These are phyloP conservation scores for Tribonema minus DNA, from an alignment of 108 stramenopile genomes.

Conservation along the genomic window DNA sequence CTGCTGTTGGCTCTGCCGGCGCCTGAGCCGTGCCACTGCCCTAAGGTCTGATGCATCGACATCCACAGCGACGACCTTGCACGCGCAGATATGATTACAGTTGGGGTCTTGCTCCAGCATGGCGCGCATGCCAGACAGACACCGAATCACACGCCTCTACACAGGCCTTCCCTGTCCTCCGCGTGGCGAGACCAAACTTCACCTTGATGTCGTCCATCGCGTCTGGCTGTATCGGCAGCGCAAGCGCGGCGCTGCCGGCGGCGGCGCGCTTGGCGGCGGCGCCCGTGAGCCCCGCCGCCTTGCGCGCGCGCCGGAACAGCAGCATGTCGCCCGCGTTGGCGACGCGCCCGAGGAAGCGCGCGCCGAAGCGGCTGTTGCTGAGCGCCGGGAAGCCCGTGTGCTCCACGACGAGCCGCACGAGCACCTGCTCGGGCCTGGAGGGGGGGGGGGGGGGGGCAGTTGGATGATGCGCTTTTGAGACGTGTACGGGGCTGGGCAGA, in stretches of 20 bases:
- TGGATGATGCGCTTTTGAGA: background rate
- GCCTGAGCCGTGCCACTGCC: too few relatives aligned
- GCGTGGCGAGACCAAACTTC: background rate
- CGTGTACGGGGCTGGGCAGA: background rate
- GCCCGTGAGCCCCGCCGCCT: slow-evolving; percentile 29
- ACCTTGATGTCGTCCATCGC: background rate
- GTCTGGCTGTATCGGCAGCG: background rate
- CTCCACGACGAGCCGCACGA: slow-evolving; percentile 89
- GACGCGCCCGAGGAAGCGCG: slow-evolving; percentile 75
- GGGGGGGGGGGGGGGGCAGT: background rate
- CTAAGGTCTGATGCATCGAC: too few relatives aligned
- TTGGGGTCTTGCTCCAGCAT: too few relatives aligned
- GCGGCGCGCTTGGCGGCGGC: background rate
- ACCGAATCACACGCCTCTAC: too few relatives aligned
- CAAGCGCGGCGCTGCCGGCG: background rate
- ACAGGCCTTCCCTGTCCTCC: background rate
- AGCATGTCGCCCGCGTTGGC: slow-evolving; percentile 77
- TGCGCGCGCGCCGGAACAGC: slow-evolving; percentile 64
- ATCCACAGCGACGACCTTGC: too few relatives aligned
- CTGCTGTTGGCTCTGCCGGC: too few relatives aligned
- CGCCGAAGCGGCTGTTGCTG: slow-evolving; percentile 74
- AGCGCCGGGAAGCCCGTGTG: slow-evolving; percentile 84
- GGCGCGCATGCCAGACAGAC: too few relatives aligned
- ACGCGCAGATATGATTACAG: too few relatives aligned
- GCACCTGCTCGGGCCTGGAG: slow-evolving; percentile 61